Percentiles rank a stretch among this genome's conserved stretches.
phyloP scores from a whole-genome alignment of 129 eudicot species.

The Pulicaria dysenterica region DNA sequence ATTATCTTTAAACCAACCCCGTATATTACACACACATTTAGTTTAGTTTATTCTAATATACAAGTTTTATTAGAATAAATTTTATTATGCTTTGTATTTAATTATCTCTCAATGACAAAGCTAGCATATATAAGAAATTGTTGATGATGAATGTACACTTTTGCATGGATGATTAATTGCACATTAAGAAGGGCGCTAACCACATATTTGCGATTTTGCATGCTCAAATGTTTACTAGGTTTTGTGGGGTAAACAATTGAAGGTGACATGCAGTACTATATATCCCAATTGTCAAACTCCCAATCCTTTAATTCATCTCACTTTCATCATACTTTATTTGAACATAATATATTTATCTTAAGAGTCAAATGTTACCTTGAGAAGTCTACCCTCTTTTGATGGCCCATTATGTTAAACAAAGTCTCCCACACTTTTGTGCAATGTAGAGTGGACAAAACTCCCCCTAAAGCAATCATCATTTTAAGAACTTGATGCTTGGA shows the following conservation, averaged over 20 bases:
- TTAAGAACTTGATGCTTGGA: constrained; percentile 19
- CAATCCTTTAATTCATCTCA: constrained; percentile 20
- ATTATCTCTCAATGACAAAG: not conserved
- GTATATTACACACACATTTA: too few relatives aligned
- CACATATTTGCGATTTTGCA: too few relatives aligned
- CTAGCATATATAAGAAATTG: not conserved
- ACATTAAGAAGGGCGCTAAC: constrained; percentile 25
- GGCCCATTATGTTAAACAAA: constrained; percentile 31
- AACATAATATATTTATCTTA: constrained; percentile 3
- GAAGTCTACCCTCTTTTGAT: constrained; percentile 33
- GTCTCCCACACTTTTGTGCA: constrained; percentile 22
- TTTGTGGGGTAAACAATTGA: constrained; percentile 28
- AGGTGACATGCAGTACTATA: constrained; percentile 20
- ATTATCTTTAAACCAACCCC: too few relatives aligned
- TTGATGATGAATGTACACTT: constrained; percentile 13
- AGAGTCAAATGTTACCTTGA: constrained; percentile 32
- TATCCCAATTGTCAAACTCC: constrained; percentile 17
- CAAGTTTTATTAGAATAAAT: too few relatives aligned
- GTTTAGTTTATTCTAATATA: too few relatives aligned
- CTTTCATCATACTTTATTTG: constrained; percentile 38
- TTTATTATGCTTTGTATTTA: too few relatives aligned
- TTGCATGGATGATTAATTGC: constrained; percentile 34
- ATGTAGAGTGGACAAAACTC: constrained; percentile 24
- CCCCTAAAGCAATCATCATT: constrained; percentile 27
- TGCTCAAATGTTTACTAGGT: constrained; percentile 9